A percentile compares a stretch with the other conserved stretches of the same genome.
These are phyloP conservation scores for Urtica urens DNA, from an alignment of 306 rosid species.

Conservation along the genomic window DNA sequence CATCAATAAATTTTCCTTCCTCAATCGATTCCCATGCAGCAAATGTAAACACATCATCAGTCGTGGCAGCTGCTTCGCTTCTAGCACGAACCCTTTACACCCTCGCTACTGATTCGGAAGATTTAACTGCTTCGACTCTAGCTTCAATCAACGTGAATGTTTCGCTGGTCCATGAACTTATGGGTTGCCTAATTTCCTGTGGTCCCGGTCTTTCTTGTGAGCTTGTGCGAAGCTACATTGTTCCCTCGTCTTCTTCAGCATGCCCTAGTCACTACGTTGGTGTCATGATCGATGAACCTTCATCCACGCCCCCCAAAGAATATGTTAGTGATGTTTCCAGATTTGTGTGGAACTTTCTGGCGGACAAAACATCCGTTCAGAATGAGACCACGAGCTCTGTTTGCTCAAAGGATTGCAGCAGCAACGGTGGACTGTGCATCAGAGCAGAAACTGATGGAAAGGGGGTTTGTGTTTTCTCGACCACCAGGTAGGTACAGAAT, in stretches of 20 bases:
- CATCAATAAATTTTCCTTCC: constrained; percentile 6
- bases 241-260: constrained; percentile 40
- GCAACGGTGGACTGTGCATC: constrained; percentile 59
- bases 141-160: constrained; percentile 54
- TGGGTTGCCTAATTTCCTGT: constrained; percentile 62
- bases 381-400: constrained; percentile 34
- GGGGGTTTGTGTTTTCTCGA: constrained; percentile 68
- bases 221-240: constrained; percentile 66
- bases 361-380: constrained; percentile 56
- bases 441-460: constrained; percentile 63
- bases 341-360: constrained; percentile 80
- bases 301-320: constrained; percentile 48
- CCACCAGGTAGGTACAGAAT: constrained; percentile 58
- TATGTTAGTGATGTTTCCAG: constrained; percentile 66
- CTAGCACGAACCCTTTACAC: constrained; percentile 72
- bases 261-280: constrained; percentile 93
- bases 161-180: constrained; percentile 70
- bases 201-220: constrained; percentile 89
- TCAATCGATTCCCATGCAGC: constrained; percentile 39
- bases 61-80: constrained; percentile 81
- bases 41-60: constrained; percentile 73
- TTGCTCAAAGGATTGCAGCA: constrained; percentile 61
- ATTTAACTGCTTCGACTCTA: constrained; percentile 38
- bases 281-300: constrained; percentile 66
- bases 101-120: constrained; percentile 46